Evolutionary conservation across 257 asterid genomes (phyloP).

Genomic region (Jaltomata sinuosa): DNA sequence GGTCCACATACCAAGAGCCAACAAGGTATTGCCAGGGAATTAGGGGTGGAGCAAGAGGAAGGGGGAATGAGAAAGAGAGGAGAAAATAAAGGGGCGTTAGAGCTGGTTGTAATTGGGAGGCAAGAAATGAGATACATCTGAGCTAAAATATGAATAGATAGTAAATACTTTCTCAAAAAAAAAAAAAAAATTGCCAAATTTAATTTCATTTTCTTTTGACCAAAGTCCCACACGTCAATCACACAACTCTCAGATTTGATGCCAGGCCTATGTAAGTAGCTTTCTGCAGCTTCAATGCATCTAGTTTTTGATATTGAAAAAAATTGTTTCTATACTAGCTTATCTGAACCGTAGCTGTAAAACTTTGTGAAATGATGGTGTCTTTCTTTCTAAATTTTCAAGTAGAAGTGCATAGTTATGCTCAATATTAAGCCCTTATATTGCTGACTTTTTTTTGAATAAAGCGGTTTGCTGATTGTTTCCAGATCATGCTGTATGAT

Average conservation of each 20-base stretch:
- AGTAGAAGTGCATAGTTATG: neutral
- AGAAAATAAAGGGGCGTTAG: neutral
- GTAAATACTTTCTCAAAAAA: too few species aligned
- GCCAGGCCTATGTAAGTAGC: neutral
- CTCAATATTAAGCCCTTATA: neutral
- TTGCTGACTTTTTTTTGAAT: neutral
- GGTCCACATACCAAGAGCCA: neutral
- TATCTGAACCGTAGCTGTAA: neutral
- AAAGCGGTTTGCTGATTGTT: neutral
- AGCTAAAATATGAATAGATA: neutral
- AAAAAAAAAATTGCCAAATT: too few species aligned
- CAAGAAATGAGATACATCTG: neutral
- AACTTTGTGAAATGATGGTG: constrained; percentile 1
- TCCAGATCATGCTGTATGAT: constrained; percentile 67
- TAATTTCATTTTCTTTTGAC: neutral
- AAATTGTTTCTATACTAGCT: neutral
- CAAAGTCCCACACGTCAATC: neutral
- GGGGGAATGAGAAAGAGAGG: neutral
- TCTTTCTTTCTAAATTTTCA: neutral
- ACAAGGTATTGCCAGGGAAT: neutral
- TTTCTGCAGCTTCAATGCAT: neutral
- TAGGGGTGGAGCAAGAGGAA: neutral
- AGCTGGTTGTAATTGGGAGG: neutral
- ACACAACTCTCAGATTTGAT: neutral
- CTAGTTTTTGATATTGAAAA: neutral